Base-by-base conservation (phyloP, 2,329 filamentous ascomycete species). In the Sporothrix globosa region DNA sequence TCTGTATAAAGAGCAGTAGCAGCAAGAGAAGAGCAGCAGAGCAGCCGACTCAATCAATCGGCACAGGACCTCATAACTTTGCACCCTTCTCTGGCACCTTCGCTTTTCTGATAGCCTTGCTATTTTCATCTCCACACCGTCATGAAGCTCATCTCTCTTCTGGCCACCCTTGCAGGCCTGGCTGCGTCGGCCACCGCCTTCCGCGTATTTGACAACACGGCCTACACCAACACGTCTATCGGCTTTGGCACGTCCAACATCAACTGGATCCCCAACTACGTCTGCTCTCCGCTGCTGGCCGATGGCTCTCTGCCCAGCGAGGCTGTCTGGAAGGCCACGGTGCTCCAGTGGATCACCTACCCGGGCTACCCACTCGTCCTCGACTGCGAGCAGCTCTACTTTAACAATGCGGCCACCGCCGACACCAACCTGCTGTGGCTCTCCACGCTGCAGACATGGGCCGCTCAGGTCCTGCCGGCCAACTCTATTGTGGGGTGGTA, bases 201-300 rank as follows among this genome's bases (percentile, higher is more conserved):
- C 69, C 69, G 69, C n/a, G 67, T 71, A 6, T 69, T 54, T 27
- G 67, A 71, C 67, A 71, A 67, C 53, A 71, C 70, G 53, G 70
- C 70, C 44, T 71, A 69, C 46, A 61, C 53, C 52, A 71, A 71
- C 67, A 69, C 60, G 9, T 67, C 70, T 48, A 67, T 69, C 30
- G 70, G 70, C 34, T 71, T 60, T 24, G 70, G 67, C 34, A n/a
- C 67, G 3, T 67, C 67, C 21, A 69, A 19, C 61, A 71, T 71
- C 70, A 71, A 71, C 67, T 71, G 67, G 70, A 69, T 71, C 30
- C 70, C 70, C 44, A 67, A 71, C 67, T 69, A 69, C 21, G 70
- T 61, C 6, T 69, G 67, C 67, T 17, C 17, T 2, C 67, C 70
- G 17, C 46, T 69, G 50, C 52, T 68, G 30, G 30, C 61, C 4